Percentiles rank a stretch among this genome's conserved stretches.
Evolutionary conservation across 371 early-diverging fungal genomes (phyloP).

Genomic region (Mortierella sp.): DNA sequence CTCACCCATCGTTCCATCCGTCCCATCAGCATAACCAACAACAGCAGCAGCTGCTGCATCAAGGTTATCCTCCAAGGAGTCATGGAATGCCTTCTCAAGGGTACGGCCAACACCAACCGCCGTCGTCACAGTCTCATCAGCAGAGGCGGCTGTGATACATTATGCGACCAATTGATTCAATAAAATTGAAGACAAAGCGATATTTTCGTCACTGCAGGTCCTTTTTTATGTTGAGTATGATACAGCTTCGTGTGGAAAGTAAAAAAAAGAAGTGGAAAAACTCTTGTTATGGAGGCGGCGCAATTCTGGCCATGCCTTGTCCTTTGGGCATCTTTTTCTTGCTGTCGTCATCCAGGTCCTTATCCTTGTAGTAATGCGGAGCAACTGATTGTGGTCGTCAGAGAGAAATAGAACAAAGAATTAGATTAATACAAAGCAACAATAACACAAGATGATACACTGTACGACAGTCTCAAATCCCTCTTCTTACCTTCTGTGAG

Average conservation of each 20-base stretch:
- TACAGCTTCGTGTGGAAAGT: not conserved
- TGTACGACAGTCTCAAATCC: too few relatives aligned
- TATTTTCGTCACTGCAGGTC: too few relatives aligned
- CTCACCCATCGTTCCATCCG: too few relatives aligned
- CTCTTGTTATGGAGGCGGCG: constrained; percentile 20
- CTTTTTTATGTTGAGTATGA: not conserved
- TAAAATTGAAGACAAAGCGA: too few relatives aligned
- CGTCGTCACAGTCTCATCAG: not conserved
- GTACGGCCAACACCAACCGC: not conserved
- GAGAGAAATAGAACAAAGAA: not conserved
- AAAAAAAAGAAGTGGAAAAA: not conserved
- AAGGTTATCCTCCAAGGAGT: not conserved
- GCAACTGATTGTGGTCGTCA: constrained; percentile 22
- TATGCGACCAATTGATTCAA: too few relatives aligned
- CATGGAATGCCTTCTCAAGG: too few relatives aligned
- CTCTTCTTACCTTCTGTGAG: constrained; percentile 78
- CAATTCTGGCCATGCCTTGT: constrained; percentile 44
- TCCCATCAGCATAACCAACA: not conserved
- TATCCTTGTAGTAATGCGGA: constrained; percentile 91
- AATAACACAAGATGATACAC: constrained; percentile 3
- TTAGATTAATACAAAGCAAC: constrained; percentile 8
- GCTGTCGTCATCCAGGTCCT: constrained; percentile 74
- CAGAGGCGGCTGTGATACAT: not conserved
- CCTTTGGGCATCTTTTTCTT: constrained; percentile 72
- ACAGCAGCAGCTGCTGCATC: not conserved